Percentiles rank a stretch among this genome's conserved stretches.
Evolutionary conservation across 192 early-diverging fungal species (phyloP).

Genomic region (Neocallimastix lanati): DNA sequence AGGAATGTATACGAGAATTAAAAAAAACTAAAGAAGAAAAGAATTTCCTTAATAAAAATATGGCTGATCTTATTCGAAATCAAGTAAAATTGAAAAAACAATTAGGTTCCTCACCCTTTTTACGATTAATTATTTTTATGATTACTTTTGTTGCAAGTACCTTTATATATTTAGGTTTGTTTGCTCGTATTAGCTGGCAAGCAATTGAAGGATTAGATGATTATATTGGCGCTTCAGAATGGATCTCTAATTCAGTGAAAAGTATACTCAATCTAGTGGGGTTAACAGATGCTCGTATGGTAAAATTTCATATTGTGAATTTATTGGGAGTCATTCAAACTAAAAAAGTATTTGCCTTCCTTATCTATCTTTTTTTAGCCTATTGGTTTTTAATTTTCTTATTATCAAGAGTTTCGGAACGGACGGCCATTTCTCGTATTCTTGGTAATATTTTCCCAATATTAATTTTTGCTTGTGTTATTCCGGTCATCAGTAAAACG

Average conservation of each 20-base stretch:
- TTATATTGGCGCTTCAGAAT: neutral
- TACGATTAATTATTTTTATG: neutral
- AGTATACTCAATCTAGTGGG: neutral
- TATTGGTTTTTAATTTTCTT: neutral
- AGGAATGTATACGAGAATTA: neutral
- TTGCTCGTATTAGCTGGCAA: neutral
- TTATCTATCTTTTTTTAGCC: neutral
- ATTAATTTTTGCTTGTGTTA: neutral
- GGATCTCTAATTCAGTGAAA: neutral
- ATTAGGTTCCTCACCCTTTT: neutral
- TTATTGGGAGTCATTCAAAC: neutral
- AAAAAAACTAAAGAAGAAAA: neutral
- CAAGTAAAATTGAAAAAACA: neutral
- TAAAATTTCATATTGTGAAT: neutral
- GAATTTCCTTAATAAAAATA: neutral
- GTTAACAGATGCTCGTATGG: neutral
- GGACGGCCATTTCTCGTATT: neutral
- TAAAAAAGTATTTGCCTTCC: neutral
- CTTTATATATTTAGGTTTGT: neutral
- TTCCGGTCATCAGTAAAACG: neutral
- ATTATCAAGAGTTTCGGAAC: neutral
- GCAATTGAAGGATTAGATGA: neutral
- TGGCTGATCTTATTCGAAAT: neutral
- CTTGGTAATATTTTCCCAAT: neutral
- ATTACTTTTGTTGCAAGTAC: neutral